Conservation (phyloP, 2,329 filamentous ascomycete genomes). For the Xylaria multiplex region DNA sequence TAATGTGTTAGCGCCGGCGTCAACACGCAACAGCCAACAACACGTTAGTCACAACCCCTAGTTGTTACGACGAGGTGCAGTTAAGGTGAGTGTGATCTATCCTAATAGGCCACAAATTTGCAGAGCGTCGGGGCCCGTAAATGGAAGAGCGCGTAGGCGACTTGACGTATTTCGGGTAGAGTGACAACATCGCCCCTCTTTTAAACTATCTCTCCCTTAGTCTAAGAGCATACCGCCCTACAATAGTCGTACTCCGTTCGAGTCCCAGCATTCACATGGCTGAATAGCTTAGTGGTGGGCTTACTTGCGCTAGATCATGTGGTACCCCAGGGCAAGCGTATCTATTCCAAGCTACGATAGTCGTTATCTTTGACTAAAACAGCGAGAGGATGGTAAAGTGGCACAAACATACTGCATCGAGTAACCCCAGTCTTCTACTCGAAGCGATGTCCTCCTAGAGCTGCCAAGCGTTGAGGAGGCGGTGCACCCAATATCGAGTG, state of each 20-base stretch:
- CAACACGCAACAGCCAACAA: not conserved
- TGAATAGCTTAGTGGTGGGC: not conserved
- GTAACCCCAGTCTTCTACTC: too few relatives aligned
- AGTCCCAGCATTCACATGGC: not conserved
- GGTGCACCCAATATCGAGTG: not conserved
- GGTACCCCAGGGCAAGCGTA: not conserved
- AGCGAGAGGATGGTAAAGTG: too few relatives aligned
- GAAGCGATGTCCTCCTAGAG: too few relatives aligned
- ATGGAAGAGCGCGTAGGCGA: not conserved
- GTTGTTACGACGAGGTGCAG: too few relatives aligned
- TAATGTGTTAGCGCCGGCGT: too few relatives aligned
- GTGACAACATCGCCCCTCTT: not conserved
- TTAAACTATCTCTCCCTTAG: not conserved
- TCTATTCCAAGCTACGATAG: not conserved
- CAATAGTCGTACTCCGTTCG: too few relatives aligned
- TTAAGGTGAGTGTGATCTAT: too few relatives aligned
- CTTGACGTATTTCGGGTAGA: conserved; percentile 4
- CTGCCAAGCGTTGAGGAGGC: conserved; percentile 1
- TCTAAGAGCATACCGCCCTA: too few relatives aligned
- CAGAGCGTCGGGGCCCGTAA: too few relatives aligned
- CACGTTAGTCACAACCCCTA: not conserved
- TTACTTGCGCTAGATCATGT: not conserved
- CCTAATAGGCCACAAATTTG: too few relatives aligned
- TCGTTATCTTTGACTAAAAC: too few relatives aligned
- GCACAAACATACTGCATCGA: too few relatives aligned